Evolutionary conservation across 352 stramenopile genomes (phyloP).

Genomic region (Phytophthora idaei): DNA sequence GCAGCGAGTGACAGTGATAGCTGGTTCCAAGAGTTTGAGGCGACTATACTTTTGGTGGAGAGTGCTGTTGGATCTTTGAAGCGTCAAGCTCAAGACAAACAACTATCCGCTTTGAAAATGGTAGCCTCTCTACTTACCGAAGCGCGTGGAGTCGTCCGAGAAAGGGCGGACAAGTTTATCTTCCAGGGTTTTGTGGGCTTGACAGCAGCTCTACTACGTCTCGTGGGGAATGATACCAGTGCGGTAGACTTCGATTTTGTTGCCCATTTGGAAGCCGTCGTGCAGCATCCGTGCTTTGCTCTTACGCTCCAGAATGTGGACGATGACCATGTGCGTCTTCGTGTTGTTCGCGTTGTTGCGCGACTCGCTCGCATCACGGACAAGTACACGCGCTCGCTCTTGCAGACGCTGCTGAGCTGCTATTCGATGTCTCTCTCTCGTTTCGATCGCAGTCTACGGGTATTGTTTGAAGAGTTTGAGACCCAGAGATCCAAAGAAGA

Average conservation of each 20-base stretch:
- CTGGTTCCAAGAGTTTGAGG: conserved; percentile 10
- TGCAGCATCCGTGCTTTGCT: conserved; percentile 37
- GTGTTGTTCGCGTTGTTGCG: conserved; percentile 49
- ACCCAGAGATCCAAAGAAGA: conserved; percentile 41
- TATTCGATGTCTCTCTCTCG: conserved; percentile 77
- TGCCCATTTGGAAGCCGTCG: conserved; percentile 40
- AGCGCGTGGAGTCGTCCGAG: conserved; percentile 26
- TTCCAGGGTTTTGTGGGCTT: conserved; percentile 47
- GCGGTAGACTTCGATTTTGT: conserved; percentile 44
- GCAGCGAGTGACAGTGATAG: neutral
- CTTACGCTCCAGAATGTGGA: conserved; percentile 26
- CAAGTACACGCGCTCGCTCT: conserved; percentile 57
- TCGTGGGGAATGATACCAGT: conserved; percentile 26
- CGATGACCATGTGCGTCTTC: conserved; percentile 29
- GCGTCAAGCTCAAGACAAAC: conserved; percentile 14
- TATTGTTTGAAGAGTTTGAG: conserved; percentile 67
- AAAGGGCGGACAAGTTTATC: conserved; percentile 9
- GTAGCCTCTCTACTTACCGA: conserved; percentile 31
- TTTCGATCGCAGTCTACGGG: conserved; percentile 60
- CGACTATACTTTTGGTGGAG: conserved; percentile 28
- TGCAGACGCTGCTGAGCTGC: conserved; percentile 59
- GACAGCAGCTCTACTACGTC: conserved; percentile 38
- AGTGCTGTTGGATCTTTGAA: conserved; percentile 20
- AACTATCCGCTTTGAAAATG: conserved; percentile 18
- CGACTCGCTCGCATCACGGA: conserved; percentile 44